Conservation (phyloP, 2,329 filamentous ascomycete genomes). For the Epichloe festucae region DNA sequence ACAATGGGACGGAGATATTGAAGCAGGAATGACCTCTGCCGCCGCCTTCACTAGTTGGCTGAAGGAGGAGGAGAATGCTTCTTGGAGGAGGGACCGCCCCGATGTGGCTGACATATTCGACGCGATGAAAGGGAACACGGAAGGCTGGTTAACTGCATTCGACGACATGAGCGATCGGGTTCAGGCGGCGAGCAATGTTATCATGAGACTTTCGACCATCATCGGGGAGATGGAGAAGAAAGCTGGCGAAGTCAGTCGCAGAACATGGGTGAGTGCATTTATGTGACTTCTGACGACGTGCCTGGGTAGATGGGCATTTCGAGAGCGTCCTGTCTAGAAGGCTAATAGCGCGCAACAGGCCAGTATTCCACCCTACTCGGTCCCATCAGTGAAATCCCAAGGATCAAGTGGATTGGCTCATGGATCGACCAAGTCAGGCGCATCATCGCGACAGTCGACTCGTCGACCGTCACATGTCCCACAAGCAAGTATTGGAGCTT, state of each 20-base stretch:
- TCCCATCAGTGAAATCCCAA: constrained; percentile 3
- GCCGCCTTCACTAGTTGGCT: constrained; percentile 69
- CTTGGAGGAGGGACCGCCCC: constrained; percentile 48
- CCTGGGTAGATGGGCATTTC: too few relatives aligned
- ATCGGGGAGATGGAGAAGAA: constrained; percentile 77
- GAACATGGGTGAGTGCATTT: constrained; percentile 49
- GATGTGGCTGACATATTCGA: constrained; percentile 61
- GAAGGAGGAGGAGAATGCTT: constrained; percentile 46
- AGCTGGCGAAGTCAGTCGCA: constrained; percentile 70
- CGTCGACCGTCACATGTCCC: background rate
- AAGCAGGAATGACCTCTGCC: constrained; percentile 63
- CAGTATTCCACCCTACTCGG: constrained; percentile 11
- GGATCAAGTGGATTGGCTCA: background rate
- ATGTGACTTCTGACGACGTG: too few relatives aligned
- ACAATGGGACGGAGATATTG: constrained; percentile 65
- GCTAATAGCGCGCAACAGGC: constrained; percentile 6
- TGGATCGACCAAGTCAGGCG: constrained; percentile 3
- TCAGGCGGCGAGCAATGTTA: constrained; percentile 52
- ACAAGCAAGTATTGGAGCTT: constrained; percentile 9
- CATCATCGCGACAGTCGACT: constrained; percentile 4
- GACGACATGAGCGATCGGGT: constrained; percentile 62
- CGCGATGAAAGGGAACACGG: constrained; percentile 85
- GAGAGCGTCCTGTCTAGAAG: background rate
- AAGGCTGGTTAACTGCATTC: constrained; percentile 78
- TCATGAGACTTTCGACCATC: constrained; percentile 62